Percentiles rank a stretch among this genome's conserved stretches.
Conservation (phyloP, 192 early-diverging fungal genomes). For the Coemansia sp. region DNA sequence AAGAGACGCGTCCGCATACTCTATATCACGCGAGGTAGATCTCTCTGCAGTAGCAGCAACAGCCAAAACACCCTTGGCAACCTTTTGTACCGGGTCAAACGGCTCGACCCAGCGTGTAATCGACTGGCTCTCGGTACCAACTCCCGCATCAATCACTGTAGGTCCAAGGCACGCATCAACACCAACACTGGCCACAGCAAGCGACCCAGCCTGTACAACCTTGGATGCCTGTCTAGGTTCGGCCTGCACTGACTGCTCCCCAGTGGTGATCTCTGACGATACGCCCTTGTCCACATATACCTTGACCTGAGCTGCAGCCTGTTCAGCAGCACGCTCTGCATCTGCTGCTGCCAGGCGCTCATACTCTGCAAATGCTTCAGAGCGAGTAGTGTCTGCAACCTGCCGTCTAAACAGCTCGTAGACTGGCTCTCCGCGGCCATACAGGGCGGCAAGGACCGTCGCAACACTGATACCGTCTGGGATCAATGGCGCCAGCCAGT, state of each 20-base stretch:
- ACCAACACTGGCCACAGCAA: slow-evolving; percentile 11
- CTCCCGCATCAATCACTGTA: slow-evolving; percentile 5
- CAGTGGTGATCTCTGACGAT: slow-evolving; percentile 7
- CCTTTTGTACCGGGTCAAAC: slow-evolving; percentile 28
- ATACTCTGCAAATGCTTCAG: slow-evolving; percentile 24
- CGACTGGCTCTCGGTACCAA: slow-evolving; percentile 11
- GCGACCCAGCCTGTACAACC: slow-evolving; percentile 11
- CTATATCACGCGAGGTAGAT: slow-evolving; percentile 13
- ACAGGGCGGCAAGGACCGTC: slow-evolving; percentile 29
- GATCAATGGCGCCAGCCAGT: slow-evolving; percentile 42
- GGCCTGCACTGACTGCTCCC: slow-evolving; percentile 30
- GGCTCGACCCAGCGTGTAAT: slow-evolving; percentile 34
- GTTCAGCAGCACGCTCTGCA: slow-evolving; percentile 18
- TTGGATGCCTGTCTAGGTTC: slow-evolving; percentile 16
- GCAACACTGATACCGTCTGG: slow-evolving; percentile 21
- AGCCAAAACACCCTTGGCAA: slow-evolving; percentile 2
- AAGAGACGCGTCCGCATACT: slow-evolving; percentile 8
- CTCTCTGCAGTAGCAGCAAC: slow-evolving; percentile 1
- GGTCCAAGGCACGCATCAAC: slow-evolving; percentile 20
- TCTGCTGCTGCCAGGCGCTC: slow-evolving; percentile 19
- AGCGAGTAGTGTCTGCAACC: slow-evolving; percentile 19
- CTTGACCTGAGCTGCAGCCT: slow-evolving; percentile 12
- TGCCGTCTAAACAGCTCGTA: slow-evolving; percentile 29
- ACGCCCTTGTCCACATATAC: slow-evolving; percentile 22
- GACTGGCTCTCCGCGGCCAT: slow-evolving; percentile 29